Evolutionary conservation across 2,329 filamentous ascomycete species (phyloP).

Genomic region (Fusarium caatingaense): DNA sequence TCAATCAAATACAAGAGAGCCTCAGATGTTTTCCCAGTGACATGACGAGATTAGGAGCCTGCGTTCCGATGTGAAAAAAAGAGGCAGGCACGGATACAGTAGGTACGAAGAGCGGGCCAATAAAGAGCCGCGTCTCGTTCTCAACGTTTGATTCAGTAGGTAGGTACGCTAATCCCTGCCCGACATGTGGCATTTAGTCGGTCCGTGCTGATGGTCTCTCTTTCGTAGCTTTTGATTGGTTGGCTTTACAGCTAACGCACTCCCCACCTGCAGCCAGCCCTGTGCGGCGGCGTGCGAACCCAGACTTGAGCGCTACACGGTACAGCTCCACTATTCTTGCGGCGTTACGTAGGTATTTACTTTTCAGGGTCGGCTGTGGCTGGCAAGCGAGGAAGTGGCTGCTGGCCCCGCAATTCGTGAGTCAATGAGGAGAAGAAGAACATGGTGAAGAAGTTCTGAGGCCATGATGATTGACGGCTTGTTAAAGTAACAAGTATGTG

Average conservation of each 20-base stretch:
- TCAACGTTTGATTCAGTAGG: slow-evolving; percentile 4
- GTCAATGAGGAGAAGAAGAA: neutral
- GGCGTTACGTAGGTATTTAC: slow-evolving; percentile 32
- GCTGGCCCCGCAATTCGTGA: slow-evolving; percentile 4
- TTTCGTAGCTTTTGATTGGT: neutral
- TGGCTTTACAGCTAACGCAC: neutral
- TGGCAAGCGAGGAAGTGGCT: slow-evolving; percentile 11
- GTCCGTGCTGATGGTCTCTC: slow-evolving; percentile 37
- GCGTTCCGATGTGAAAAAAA: neutral
- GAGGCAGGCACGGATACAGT: neutral
- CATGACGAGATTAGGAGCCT: neutral
- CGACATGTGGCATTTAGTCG: slow-evolving; percentile 47
- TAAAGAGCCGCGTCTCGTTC: slow-evolving; percentile 42
- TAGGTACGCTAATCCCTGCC: slow-evolving; percentile 42
- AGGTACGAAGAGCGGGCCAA: slow-evolving; percentile 25
- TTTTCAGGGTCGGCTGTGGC: slow-evolving; percentile 11
- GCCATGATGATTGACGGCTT: neutral
- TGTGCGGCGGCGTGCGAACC: slow-evolving; percentile 27
- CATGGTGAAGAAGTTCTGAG: neutral
- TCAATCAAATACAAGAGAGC: slow-evolving; percentile 1
- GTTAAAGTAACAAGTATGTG: neutral
- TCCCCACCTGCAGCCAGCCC: slow-evolving; percentile 33
- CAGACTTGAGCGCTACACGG: neutral
- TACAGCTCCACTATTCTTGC: neutral
- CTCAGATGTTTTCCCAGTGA: neutral